These are phyloP conservation scores for Brettanomyces sp. DNA, from an alignment of 805 yeast species.

Conservation along the genomic window DNA sequence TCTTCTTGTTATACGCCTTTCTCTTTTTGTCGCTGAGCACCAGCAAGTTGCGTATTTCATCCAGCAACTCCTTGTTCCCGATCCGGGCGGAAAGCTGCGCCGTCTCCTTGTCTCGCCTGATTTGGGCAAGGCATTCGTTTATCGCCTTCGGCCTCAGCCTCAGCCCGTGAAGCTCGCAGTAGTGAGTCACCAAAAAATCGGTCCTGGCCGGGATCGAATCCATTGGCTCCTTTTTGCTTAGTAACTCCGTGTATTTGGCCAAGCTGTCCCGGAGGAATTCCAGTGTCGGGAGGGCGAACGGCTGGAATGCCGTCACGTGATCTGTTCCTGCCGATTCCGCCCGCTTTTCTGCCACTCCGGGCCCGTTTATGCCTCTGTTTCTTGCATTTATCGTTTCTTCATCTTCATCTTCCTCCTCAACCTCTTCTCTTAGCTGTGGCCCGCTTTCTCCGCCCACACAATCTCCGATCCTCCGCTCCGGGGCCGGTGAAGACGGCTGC, in stretches of 20 bases:
- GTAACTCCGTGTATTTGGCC: conserved; percentile 12
- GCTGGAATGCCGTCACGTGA: not conserved
- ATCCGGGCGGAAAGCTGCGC: conserved; percentile 7
- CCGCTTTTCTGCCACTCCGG: no score
- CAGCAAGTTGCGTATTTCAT: conserved; percentile 14
- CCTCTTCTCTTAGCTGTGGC: not conserved
- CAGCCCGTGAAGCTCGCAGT: conserved; percentile 10
- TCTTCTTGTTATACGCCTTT: conserved; percentile 17
- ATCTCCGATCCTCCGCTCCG: not conserved
- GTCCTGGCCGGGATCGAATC: conserved; percentile 16
- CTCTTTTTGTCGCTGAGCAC: conserved; percentile 19
- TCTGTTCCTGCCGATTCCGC: not conserved
- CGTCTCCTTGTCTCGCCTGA: conserved; percentile 15
- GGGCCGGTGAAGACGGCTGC: not conserved
- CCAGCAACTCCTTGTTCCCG: conserved; percentile 6
- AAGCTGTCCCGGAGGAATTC: conserved; percentile 15
- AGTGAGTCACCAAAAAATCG: conserved; percentile 16
- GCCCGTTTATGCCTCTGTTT: no score
- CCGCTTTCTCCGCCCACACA: not conserved
- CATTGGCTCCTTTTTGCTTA: conserved; percentile 11
- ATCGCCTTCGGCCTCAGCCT: conserved; percentile 17
- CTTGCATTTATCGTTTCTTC: not conserved
- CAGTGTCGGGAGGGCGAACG: not conserved
- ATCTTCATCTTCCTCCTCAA: not conserved
- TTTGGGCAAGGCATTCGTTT: conserved; percentile 17